These are phyloP conservation scores for Corylus americana DNA, from an alignment of 306 rosid genomes.

Conservation along the genomic window DNA sequence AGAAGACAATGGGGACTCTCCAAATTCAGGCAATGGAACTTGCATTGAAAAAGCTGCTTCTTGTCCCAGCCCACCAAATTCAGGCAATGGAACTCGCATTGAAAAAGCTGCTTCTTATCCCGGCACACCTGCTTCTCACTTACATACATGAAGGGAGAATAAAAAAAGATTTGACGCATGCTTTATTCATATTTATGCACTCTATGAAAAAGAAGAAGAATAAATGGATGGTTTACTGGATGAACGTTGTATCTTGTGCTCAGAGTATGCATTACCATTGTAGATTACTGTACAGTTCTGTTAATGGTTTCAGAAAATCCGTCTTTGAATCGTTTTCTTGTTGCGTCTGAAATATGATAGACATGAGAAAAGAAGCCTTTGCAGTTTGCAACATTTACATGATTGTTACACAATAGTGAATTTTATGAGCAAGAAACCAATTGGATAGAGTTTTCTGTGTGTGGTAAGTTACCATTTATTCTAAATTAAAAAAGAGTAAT, in stretches of 20 bases:
- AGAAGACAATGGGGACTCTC: slow-evolving; percentile 28
- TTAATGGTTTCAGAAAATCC: background rate
- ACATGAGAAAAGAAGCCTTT: background rate
- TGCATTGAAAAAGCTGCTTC: slow-evolving; percentile 26
- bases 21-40: slow-evolving; percentile 32
- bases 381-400: too few species aligned
- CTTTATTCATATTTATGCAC: slow-evolving; percentile 20
- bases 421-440: too few species aligned
- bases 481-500: too few species aligned
- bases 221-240: background rate
- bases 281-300: slow-evolving; percentile 48
- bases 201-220: background rate
- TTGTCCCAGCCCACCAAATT: slow-evolving; percentile 29
- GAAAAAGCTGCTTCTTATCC: slow-evolving; percentile 35
- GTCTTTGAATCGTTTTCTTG: slow-evolving; percentile 2
- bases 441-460: too few species aligned
- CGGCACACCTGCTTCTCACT: slow-evolving; percentile 37
- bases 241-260: background rate
- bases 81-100: slow-evolving; percentile 27
- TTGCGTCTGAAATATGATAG: background rate
- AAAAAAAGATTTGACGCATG: background rate
- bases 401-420: too few species aligned
- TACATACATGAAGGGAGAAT: slow-evolving; percentile 28
- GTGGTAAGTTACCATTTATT: too few species aligned
- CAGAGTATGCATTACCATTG: slow-evolving; percentile 2